Evolutionary conservation across 768 basidiomycete genomes (phyloP), one percentile per base, ranked within the genome.

Genomic region (Candolleomyces aberdarensis): DNA sequence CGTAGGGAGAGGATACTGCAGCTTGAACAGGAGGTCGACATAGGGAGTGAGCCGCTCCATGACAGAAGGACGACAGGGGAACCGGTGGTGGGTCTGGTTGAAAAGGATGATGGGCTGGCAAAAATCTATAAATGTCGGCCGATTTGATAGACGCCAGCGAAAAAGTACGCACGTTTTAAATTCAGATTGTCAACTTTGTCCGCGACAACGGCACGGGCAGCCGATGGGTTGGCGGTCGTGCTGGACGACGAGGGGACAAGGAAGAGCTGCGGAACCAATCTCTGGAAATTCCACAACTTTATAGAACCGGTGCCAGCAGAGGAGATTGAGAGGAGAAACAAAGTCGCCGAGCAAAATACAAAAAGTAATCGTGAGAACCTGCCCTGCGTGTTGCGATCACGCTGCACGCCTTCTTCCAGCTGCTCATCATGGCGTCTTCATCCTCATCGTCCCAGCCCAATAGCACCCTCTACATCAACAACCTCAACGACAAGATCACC

Each of bases 401-500:
- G 29, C 51, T 39, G 31, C 36, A 11, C 41, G 47, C 54, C 54
- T 59, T 49, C 46, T 57, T 62, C 68, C 53, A 60, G 62, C 60
- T 26, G 48, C 36, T 65, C 65, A 47, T 56, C 68, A 80, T 81
- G 78, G 74, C 80, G 64, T 13, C 13, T 26, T 26, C 26, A 26
- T 79, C 81, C 67, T 78, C 78, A 50, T 82, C 83, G 54, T 82
- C 79, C 63, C 88, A 90, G 71, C 96, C 96, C 20, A 93, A 90
- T 71, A 82, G 86, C 47, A 93, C 96, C 60, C 84, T 98, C 67
- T 97, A 96, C 76, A 76, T 98, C 75, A 92, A 93, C 69, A 95
- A 96, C 69, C 85, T 98, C 72, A 95, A 97, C 69, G 89, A 94
- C 74, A 91, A 94, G 76, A 81, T 94, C 67, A 91, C 92, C 78